These are phyloP conservation scores for Colletotrichum noveboracense DNA, from an alignment of 2,329 filamentous ascomycete genomes.

Conservation along the genomic window DNA sequence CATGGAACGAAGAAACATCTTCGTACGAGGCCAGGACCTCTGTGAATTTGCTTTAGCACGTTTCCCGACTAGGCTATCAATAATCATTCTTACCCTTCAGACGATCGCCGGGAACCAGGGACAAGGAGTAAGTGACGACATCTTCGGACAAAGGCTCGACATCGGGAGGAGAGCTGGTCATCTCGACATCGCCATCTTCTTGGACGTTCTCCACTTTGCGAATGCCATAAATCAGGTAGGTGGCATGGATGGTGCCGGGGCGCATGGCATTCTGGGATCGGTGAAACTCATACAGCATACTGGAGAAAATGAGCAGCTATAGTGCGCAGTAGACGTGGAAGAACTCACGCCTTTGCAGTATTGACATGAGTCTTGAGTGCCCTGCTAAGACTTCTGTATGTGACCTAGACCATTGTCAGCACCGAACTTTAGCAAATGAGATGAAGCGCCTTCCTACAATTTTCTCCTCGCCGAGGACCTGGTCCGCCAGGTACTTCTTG, in stretches of 20 bases:
- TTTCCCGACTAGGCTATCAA: constrained; percentile 5
- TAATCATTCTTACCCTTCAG: constrained; percentile 60
- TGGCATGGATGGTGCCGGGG: constrained; percentile 80
- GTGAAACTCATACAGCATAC: constrained; percentile 89
- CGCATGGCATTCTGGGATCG: constrained; percentile 77
- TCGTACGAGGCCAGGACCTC: constrained; percentile 72
- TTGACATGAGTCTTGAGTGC: constrained; percentile 85
- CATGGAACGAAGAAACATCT: constrained; percentile 77
- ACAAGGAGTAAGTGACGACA: constrained; percentile 62
- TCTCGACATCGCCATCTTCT: constrained; percentile 70
- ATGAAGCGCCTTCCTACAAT: constrained; percentile 55
- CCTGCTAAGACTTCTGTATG: constrained; percentile 84
- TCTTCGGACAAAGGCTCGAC: constrained; percentile 54
- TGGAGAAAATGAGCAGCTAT: constrained; percentile 57
- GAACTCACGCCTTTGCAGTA: constrained; percentile 80
- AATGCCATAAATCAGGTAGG: constrained; percentile 84
- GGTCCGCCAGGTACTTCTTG: constrained; percentile 74
- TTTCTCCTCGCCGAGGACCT: constrained; percentile 77
- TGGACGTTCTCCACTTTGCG: constrained; percentile 48
- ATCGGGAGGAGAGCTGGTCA: constrained; percentile 70
- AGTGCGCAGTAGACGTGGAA: neutral
- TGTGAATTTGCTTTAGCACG: constrained; percentile 37
- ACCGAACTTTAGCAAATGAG: neutral
- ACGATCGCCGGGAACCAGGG: constrained; percentile 74
- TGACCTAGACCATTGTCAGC: constrained; percentile 63